A percentile compares a stretch with the other conserved stretches of the same genome.
phyloP scores from a whole-genome alignment of 1,284 basidiomycete species.

The Ceratobasidium sp. region DNA sequence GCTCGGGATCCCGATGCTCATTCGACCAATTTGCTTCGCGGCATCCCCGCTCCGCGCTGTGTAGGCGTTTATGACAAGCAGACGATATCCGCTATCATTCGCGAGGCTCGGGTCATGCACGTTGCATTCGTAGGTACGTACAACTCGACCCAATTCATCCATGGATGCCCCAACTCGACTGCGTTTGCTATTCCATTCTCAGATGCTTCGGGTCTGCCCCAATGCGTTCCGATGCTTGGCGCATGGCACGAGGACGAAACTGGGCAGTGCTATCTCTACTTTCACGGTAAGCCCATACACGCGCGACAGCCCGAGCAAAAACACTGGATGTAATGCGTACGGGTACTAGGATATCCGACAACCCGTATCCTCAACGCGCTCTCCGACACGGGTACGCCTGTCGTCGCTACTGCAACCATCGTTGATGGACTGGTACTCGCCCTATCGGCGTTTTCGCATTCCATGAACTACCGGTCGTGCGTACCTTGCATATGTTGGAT shows the following conservation, averaged over 20 bases:
- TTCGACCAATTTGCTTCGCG: background rate
- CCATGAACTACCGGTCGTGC: conserved; percentile 53
- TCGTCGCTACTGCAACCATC: conserved; percentile 54
- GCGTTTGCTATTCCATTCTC: background rate
- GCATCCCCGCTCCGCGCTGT: conserved; percentile 14
- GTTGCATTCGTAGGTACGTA: conserved; percentile 51
- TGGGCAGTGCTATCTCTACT: conserved; percentile 51
- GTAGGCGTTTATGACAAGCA: conserved; percentile 41
- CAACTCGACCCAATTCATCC: background rate
- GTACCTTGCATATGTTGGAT: conserved; percentile 23
- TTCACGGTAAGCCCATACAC: conserved; percentile 50
- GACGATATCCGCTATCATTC: conserved; percentile 50
- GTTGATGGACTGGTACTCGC: conserved; percentile 54
- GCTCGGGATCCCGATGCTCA: background rate
- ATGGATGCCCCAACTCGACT: background rate
- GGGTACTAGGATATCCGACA: conserved; percentile 51
- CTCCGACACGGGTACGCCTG: conserved; percentile 51
- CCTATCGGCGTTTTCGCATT: conserved; percentile 52
- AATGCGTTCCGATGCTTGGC: conserved; percentile 54
- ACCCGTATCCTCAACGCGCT: conserved; percentile 53
- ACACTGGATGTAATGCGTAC: background rate
- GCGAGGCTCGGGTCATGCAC: conserved; percentile 52
- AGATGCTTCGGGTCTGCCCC: conserved; percentile 52
- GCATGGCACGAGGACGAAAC: conserved; percentile 51
- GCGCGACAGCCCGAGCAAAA: background rate